These are phyloP conservation scores for Skeletonema potamos DNA, from an alignment of 108 stramenopile species.

Conservation along the genomic window DNA sequence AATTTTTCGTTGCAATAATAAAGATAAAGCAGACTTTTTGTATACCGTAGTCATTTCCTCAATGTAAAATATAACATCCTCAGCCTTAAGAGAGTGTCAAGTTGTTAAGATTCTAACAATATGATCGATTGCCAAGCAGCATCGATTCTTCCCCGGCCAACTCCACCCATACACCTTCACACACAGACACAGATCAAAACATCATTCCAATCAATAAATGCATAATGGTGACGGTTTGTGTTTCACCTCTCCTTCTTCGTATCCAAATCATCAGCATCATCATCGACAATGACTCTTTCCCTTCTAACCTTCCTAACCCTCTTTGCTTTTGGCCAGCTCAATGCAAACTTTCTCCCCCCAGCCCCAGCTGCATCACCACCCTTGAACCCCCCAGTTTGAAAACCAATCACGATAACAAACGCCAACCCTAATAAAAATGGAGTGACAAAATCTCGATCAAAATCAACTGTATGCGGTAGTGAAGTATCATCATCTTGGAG, in stretches of 20 bases:
- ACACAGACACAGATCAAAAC: too few species aligned
- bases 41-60: too few species aligned
- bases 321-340: constrained; percentile 59
- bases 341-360: not conserved
- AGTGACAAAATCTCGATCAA: constrained; percentile 62
- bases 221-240: too few species aligned
- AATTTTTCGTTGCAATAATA: too few species aligned
- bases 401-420: constrained; percentile 57
- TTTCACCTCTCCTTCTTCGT: not conserved
- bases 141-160: too few species aligned
- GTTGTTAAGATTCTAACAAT: too few species aligned
- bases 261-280: constrained; percentile 4
- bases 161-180: too few species aligned
- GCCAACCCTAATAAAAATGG: constrained; percentile 56
- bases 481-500: not conserved
- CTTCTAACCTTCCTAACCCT: constrained; percentile 47
- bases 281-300: constrained; percentile 15
- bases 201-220: too few species aligned
- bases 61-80: too few species aligned
- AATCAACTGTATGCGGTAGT: constrained; percentile 18
- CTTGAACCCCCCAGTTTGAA: constrained; percentile 60
- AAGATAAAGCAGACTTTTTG: too few species aligned
- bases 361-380: constrained; percentile 20
- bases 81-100: too few species aligned
- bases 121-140: too few species aligned